Evolutionary conservation across 257 asterid genomes (phyloP).

Genomic region (Penstemon eatonii): DNA sequence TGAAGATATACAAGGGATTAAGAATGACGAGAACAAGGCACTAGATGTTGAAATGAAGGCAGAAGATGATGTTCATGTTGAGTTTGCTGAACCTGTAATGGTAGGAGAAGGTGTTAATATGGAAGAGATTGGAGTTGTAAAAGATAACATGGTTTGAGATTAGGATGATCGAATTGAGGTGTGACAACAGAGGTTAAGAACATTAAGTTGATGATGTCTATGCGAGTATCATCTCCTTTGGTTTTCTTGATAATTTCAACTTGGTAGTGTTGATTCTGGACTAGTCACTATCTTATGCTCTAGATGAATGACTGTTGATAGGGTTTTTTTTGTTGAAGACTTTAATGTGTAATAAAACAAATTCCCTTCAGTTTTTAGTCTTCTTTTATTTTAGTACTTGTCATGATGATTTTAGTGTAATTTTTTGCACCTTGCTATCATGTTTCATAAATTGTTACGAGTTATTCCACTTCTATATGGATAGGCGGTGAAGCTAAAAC

Average conservation of each 20-base stretch:
- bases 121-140: slow-evolving; percentile 20
- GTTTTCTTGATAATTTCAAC: background rate
- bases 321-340: background rate
- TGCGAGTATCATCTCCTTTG: background rate
- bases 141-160: slow-evolving; percentile 15
- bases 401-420: background rate
- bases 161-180: slow-evolving; percentile 11
- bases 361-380: background rate
- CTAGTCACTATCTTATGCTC: background rate
- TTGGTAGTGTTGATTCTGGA: background rate
- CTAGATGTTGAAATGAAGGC: slow-evolving; percentile 21
- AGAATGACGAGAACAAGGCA: slow-evolving; percentile 1
- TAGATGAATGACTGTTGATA: background rate
- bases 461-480: background rate
- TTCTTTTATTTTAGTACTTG: background rate
- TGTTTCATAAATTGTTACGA: background rate
- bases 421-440: background rate
- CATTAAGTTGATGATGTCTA: slow-evolving; percentile 14
- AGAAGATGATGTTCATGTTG: slow-evolving; percentile 20
- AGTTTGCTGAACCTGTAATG: slow-evolving; percentile 8
- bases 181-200: slow-evolving; percentile 15
- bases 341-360: background rate
- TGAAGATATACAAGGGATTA: slow-evolving; percentile 1
- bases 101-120: slow-evolving; percentile 21
- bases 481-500: no score